These are phyloP conservation scores for Larix kaempferi DNA, from an alignment of 75 land plant genomes.

Conservation along the genomic window DNA sequence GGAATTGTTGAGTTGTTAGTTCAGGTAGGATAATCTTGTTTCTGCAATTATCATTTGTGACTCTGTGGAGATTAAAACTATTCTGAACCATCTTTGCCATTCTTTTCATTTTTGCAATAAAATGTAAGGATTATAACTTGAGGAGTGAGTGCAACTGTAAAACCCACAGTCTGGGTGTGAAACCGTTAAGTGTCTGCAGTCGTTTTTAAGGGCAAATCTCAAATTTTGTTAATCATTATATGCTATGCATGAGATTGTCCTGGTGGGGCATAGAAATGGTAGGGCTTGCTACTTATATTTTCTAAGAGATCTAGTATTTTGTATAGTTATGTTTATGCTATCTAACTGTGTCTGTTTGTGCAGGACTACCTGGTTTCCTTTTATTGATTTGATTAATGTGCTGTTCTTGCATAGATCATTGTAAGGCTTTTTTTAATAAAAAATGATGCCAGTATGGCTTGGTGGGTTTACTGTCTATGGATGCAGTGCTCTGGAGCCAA, in stretches of 20 bases:
- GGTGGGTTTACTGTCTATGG: not conserved
- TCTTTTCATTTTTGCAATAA: not conserved
- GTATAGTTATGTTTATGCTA: not conserved
- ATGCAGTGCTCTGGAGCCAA: constrained; percentile 91
- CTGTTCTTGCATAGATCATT: not conserved
- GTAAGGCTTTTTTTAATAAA: not conserved
- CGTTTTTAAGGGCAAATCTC: not conserved
- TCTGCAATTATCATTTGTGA: no score
- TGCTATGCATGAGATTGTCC: not conserved
- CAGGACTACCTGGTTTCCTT: not conserved
- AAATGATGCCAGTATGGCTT: not conserved
- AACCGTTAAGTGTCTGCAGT: not conserved
- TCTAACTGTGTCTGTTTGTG: no score
- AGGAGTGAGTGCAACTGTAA: not conserved
- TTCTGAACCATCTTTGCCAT: not conserved
- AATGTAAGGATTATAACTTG: not conserved
- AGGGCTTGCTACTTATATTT: not conserved
- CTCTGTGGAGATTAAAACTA: not conserved
- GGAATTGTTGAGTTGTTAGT: not conserved
- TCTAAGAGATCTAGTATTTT: not conserved
- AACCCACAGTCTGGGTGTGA: not conserved
- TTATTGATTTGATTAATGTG: not conserved
- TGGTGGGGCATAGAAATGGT: not conserved
- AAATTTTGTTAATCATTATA: not conserved
- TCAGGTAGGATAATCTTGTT: no score